Evolutionary conservation across 371 early-diverging fungal species (phyloP), one percentile per base, ranked within the genome.

Genomic region (Mucor irregularis): DNA sequence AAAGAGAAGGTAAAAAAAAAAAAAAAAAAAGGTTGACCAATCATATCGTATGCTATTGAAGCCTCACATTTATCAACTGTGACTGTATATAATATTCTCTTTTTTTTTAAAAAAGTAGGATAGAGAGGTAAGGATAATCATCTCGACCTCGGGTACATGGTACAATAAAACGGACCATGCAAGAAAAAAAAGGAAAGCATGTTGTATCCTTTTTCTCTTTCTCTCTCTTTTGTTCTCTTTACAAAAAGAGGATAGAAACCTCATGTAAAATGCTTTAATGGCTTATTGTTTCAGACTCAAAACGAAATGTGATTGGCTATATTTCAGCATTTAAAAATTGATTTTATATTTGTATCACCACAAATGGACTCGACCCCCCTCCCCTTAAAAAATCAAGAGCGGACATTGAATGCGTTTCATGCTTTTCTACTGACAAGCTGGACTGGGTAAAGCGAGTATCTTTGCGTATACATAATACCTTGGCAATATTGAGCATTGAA

Each of bases 191-290:
- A 37, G 37, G n/a, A n/a, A 13, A 44, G n/a, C 26, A 45, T 45
- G 28, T 45, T n/a, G n/a, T n/a, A n/a, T n/a, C n/a, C n/a, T n/a
- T n/a, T n/a, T n/a, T n/a, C n/a, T n/a, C n/a, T n/a, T n/a, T n/a
- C n/a, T n/a, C n/a, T n/a, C n/a, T n/a, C n/a, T n/a, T n/a, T n/a
- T n/a, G n/a, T n/a, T n/a, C n/a, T n/a, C n/a, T n/a, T n/a, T n/a
- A n/a, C n/a, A n/a, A n/a, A n/a, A n/a, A n/a, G n/a, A n/a, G n/a
- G n/a, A n/a, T n/a, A n/a, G n/a, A n/a, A n/a, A n/a, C n/a, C n/a
- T n/a, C n/a, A n/a, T n/a, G n/a, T n/a, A n/a, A n/a, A n/a, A 55
- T 61, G 62, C 56, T 56, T 61, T 49, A 56, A 61, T 56, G 62
- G 62, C 62, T 61, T 61, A 45, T 61, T 49, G 49, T 56, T 61